Conservation (phyloP, 352 stramenopile genomes). For the Pythium periplocum region DNA sequence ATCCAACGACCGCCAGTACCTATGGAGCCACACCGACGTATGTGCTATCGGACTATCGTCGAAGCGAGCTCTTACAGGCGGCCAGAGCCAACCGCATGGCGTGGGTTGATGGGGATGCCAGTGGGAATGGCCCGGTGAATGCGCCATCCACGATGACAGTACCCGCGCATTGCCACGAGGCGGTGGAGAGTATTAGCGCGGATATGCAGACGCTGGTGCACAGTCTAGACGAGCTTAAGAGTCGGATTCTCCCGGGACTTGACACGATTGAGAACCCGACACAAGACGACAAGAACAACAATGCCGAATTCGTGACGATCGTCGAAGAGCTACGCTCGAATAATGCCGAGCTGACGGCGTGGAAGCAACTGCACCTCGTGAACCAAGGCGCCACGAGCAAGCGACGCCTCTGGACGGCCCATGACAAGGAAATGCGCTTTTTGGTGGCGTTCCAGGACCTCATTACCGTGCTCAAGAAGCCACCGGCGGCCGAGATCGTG, state of each 20-base stretch:
- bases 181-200: constrained; percentile 29
- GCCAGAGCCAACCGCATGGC: constrained; percentile 60
- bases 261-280: constrained; percentile 26
- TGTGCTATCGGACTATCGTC: constrained; percentile 61
- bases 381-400: constrained; percentile 8
- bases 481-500: constrained; percentile 57
- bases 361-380: constrained; percentile 25
- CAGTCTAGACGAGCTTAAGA: constrained; percentile 11
- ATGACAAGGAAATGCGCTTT: constrained; percentile 59
- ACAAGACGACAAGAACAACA: constrained; percentile 14
- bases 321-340: constrained; percentile 43
- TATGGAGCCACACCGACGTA: constrained; percentile 19
- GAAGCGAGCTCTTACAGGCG: constrained; percentile 66
- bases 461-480: constrained; percentile 49
- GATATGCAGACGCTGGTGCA: constrained; percentile 11
- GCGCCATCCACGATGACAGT: constrained; percentile 2
- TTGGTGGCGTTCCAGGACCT: constrained; percentile 55
- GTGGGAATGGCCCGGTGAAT: constrained; percentile 2
- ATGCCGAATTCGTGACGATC: constrained; percentile 19
- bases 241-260: constrained; percentile 7
- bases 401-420: constrained; percentile 13
- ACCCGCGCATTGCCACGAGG: constrained; percentile 30
- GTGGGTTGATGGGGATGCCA: constrained; percentile 52
- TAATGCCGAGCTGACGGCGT: constrained; percentile 31
- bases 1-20: not conserved